Base-by-base conservation (phyloP, 129 eudicot species). In the Helianthus tuberosus region DNA sequence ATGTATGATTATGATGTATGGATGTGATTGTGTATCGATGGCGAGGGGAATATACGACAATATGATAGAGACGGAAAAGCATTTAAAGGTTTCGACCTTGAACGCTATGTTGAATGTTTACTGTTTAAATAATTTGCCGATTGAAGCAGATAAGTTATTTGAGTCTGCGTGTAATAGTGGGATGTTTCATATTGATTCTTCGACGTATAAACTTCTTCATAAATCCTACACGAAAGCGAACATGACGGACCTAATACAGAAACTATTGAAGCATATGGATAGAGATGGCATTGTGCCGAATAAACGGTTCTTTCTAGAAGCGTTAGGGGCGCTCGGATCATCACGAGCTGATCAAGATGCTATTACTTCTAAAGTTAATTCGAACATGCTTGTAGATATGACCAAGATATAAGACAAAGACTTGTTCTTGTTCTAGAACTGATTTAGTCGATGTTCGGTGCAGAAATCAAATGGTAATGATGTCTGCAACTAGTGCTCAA, bases 41-140 rank as follows among this genome's bases (percentile, higher is more conserved):
- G 97, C 99, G 3, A 83, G 99, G 39, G 96, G 84, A 14, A 80
- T 82, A 69, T 94, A 79, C 73, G 91, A 94, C 20, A 65, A 63
- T 15, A 71, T 90, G 75, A 53, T 75, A n/a, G 93, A 69, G 49
- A 81, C 88, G 27, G 89, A 74, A 73, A 82, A 71, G 72, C 82
- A 81, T 69, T 77, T 77, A 20, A 91, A 85, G 58, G 80, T 84
- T 58, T 94, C 98, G 17, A 91, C 91, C 62, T 66, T 94, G 14
- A 94, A 94, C 74, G 93, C 91, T 3, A 94, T 94, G 97, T 85
- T 90, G 6, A 96, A 86, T 60, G 99, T 88, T 5, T 94, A 94
- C 71, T 90, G 93, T 79, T 66, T 72, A 82, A 91, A 94, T 69
- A 63, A 60, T 69, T 86, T 91, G 75, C 89, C 93, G 4, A 44